Evolutionary conservation across 352 stramenopile species (phyloP).

Genomic region (Globisporangium okanoganense): DNA sequence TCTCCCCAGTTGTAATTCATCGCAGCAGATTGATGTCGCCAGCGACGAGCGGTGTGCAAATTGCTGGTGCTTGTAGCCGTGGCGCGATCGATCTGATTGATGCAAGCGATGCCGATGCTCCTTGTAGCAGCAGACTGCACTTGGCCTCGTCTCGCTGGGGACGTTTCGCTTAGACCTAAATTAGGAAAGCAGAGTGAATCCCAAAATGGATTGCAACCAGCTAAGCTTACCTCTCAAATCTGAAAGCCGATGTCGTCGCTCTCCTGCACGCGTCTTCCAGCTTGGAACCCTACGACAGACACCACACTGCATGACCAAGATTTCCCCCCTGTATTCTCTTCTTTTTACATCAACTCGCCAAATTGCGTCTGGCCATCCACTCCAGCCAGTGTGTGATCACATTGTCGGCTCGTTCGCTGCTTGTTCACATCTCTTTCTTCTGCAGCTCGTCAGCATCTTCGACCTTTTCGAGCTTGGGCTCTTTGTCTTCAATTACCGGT

Average conservation of each 20-base stretch:
- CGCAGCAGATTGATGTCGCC: not conserved
- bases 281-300: not conserved
- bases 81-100: not conserved
- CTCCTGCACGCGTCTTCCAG: not conserved
- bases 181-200: not conserved
- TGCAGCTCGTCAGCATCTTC: conserved; percentile 1
- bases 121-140: not conserved
- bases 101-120: not conserved
- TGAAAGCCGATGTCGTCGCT: not conserved
- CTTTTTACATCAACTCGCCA: not conserved
- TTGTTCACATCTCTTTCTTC: not conserved
- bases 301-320: not conserved
- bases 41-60: not conserved
- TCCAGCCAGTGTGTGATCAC: not conserved
- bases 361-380: not conserved
- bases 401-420: not conserved
- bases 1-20: conserved; percentile 87
- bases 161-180: not conserved
- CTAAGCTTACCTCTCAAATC: not conserved
- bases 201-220: not conserved
- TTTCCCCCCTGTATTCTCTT: not conserved
- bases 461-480: not conserved
- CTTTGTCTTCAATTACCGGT: conserved; percentile 6
- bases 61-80: not conserved
- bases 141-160: not conserved